A percentile compares a stretch with the other conserved stretches of the same genome.
Evolutionary conservation across 73 alveolate species (phyloP).

Genomic region (Blepharisma japonicum): DNA sequence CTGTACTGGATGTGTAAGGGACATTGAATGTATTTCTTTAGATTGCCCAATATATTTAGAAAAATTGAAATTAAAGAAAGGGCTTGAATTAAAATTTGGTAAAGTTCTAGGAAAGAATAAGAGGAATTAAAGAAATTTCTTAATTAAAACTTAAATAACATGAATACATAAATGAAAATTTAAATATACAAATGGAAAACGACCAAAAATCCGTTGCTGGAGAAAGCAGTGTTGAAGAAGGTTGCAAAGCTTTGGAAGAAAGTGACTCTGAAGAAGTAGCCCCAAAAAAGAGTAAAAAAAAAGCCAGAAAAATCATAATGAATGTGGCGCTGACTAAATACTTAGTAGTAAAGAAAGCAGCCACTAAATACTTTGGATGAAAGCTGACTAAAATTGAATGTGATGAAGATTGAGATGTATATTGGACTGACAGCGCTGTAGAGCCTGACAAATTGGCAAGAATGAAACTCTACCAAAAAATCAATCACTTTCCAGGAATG

Average conservation of each 20-base stretch:
- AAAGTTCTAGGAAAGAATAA: no score
- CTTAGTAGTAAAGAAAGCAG: constrained; percentile 34
- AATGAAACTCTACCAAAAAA: constrained; percentile 64
- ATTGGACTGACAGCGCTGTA: constrained; percentile 55
- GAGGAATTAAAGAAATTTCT: no score
- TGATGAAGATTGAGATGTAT: constrained; percentile 48
- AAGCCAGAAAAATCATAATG: not conserved
- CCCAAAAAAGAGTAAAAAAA: not conserved
- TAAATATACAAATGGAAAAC: no score
- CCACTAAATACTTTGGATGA: constrained; percentile 36
- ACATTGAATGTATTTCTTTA: not conserved
- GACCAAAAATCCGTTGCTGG: no score
- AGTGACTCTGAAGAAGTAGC: no score
- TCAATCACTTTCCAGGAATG: constrained; percentile 86
- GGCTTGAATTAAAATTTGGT: no score
- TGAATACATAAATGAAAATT: no score
- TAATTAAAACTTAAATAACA: no score
- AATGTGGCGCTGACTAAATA: not conserved
- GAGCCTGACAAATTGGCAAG: constrained; percentile 41
- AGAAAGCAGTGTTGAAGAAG: no score
- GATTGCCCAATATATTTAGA: constrained; percentile 2
- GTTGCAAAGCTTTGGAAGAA: no score
- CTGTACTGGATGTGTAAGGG: constrained; percentile 14
- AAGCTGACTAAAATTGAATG: constrained; percentile 33
- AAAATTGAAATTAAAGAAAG: not conserved